A percentile compares a stretch with the other conserved stretches of the same genome.
Conservation (phyloP, 257 asterid genomes). For the Solanum infundibuliforme region DNA sequence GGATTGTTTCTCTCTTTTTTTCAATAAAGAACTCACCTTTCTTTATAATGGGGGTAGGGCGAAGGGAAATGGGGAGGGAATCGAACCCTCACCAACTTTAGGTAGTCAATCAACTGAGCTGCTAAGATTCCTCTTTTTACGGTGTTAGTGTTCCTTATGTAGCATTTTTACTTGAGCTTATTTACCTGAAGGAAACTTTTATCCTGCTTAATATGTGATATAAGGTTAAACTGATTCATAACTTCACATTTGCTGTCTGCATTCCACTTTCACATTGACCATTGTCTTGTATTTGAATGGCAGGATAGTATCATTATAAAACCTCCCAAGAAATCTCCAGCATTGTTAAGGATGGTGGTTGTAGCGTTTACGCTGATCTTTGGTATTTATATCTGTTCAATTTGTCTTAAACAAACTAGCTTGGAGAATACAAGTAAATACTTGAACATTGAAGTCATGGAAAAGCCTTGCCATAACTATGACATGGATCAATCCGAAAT, state of each 20-base stretch:
- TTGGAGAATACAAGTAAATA: constrained; percentile 17
- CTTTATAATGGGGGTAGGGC: neutral
- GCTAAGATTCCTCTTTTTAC: neutral
- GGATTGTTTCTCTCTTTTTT: neutral
- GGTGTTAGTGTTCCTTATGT: neutral
- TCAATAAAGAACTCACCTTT: neutral
- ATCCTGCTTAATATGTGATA: neutral
- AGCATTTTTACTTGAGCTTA: neutral
- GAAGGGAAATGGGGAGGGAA: neutral
- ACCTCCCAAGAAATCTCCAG: constrained; percentile 67
- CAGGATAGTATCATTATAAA: constrained; percentile 59
- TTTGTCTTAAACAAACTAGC: constrained; percentile 58
- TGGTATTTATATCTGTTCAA: constrained; percentile 64
- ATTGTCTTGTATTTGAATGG: constrained; percentile 4
- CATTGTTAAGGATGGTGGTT: constrained; percentile 52
- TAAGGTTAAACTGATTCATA: neutral
- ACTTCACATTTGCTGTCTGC: neutral
- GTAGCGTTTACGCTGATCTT: constrained; percentile 57
- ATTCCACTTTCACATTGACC: neutral
- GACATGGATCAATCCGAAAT: constrained; percentile 35
- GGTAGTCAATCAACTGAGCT: neutral
- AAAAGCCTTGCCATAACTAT: constrained; percentile 21
- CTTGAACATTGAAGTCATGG: constrained; percentile 20
- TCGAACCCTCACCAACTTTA: neutral
- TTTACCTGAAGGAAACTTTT: no score